phyloP scores from a whole-genome alignment of 2,329 filamentous ascomycete species.

The Aspergillus fumigatus region DNA sequence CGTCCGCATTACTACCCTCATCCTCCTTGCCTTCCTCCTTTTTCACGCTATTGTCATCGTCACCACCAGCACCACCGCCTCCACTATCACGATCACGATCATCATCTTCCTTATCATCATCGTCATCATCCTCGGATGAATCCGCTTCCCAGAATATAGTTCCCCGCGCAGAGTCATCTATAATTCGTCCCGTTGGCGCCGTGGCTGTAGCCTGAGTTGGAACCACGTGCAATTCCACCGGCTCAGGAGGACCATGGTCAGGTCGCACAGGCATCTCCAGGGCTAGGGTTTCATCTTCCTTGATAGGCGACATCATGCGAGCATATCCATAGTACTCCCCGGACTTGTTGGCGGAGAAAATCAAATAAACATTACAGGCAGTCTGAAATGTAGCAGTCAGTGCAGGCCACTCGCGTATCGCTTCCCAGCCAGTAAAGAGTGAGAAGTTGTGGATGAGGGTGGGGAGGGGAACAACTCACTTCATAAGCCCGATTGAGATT shows the following conservation, averaged over 20 bases:
- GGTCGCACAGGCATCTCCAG: slow-evolving; percentile 65
- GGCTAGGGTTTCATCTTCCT: slow-evolving; percentile 66
- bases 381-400: slow-evolving; percentile 45
- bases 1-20: slow-evolving; percentile 37
- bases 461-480: slow-evolving; percentile 45
- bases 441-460: no score
- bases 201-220: slow-evolving; percentile 72
- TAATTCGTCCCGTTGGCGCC: slow-evolving; percentile 78
- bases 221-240: slow-evolving; percentile 73
- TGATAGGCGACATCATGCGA: slow-evolving; percentile 80
- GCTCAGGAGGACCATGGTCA: slow-evolving; percentile 51
- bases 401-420: not conserved
- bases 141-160: slow-evolving; percentile 97
- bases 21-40: not conserved
- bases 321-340: slow-evolving; percentile 96
- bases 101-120: slow-evolving; percentile 29
- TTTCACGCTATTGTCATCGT: slow-evolving; percentile 24
- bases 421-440: not conserved
- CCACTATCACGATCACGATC: slow-evolving; percentile 17
- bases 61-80: not conserved
- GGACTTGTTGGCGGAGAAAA: slow-evolving; percentile 96
- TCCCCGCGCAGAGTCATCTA: slow-evolving; percentile 87
- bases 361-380: slow-evolving; percentile 78
- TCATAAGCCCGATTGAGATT: slow-evolving; percentile 75
- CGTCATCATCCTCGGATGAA: slow-evolving; percentile 48